A percentile compares a stretch with the other conserved stretches of the same genome.
Conservation (phyloP, 768 basidiomycete species). For the Boletus subcaerulescens region DNA sequence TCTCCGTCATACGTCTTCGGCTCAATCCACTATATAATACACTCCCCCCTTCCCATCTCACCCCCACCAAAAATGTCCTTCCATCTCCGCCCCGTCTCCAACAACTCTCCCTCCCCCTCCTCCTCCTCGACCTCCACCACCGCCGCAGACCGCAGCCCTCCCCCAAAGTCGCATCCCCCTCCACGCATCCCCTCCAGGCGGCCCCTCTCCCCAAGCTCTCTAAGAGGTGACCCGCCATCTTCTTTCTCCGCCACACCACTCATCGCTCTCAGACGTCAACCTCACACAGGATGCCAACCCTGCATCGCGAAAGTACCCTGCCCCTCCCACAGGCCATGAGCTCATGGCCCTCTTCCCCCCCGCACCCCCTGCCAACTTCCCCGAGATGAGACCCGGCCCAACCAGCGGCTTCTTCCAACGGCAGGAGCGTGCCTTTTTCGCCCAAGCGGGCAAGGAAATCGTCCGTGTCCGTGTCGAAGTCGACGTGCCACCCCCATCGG, state of each 20-base stretch:
- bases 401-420: constrained; percentile 72
- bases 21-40: constrained; percentile 22
- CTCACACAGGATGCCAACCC: constrained; percentile 51
- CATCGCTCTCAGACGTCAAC: constrained; percentile 53
- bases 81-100: constrained; percentile 56
- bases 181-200: constrained; percentile 40
- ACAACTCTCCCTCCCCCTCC: constrained; percentile 49
- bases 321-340: constrained; percentile 78
- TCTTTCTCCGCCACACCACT: constrained; percentile 6
- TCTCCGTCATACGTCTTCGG: constrained; percentile 17
- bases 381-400: constrained; percentile 57
- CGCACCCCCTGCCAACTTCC: constrained; percentile 54
- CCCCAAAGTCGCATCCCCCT: constrained; percentile 19
- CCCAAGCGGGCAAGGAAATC: constrained; percentile 74
- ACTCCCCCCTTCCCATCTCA: neutral
- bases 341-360: constrained; percentile 85
- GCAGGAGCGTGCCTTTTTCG: constrained; percentile 80
- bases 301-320: constrained; percentile 59
- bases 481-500: constrained; percentile 40
- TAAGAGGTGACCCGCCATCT: constrained; percentile 45
- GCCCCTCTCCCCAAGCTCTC: constrained; percentile 60
- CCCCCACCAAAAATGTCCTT: no score
- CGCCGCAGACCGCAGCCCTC: constrained; percentile 42
- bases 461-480: constrained; percentile 72
- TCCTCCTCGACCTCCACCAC: constrained; percentile 52